phyloP scores from a whole-genome alignment of 2,329 filamentous ascomycete genomes.

The Penicillium polonicum region DNA sequence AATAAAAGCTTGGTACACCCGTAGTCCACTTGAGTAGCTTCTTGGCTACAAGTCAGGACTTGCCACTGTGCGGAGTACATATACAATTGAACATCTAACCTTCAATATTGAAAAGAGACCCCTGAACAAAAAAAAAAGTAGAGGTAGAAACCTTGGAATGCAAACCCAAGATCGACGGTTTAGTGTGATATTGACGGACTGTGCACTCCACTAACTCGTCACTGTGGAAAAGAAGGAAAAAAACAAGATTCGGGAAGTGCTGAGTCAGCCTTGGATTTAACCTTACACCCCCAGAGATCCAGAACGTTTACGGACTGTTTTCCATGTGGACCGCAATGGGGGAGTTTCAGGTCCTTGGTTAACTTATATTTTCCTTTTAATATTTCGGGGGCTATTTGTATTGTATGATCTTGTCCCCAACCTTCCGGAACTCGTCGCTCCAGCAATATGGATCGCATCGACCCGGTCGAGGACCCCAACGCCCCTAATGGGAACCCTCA shows the following conservation, averaged over 20 bases:
- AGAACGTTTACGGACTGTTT: not conserved
- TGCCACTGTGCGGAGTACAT: not conserved
- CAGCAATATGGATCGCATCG: constrained; percentile 41
- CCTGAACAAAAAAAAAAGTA: not conserved
- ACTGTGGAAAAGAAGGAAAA: constrained; percentile 10
- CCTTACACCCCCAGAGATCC: not conserved
- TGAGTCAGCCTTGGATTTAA: constrained; percentile 16
- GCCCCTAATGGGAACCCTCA: constrained; percentile 9
- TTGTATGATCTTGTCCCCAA: not conserved
- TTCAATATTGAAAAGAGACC: not conserved
- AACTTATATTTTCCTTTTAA: not conserved
- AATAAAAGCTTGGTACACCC: not conserved
- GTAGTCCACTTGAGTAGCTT: not conserved
- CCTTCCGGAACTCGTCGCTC: not conserved
- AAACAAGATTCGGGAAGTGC: constrained; percentile 20
- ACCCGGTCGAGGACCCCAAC: constrained; percentile 28
- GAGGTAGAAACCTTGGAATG: not conserved
- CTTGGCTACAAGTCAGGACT: not conserved
- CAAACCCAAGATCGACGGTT: constrained; percentile 11
- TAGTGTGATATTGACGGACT: constrained; percentile 10
- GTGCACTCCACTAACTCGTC: constrained; percentile 14
- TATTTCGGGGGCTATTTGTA: not conserved
- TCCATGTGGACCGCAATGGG: not conserved
- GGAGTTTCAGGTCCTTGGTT: not conserved
- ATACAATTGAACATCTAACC: too few species aligned